Evolutionary conservation across 768 basidiomycete species (phyloP).

Genomic region (Tylopilus felleus): DNA sequence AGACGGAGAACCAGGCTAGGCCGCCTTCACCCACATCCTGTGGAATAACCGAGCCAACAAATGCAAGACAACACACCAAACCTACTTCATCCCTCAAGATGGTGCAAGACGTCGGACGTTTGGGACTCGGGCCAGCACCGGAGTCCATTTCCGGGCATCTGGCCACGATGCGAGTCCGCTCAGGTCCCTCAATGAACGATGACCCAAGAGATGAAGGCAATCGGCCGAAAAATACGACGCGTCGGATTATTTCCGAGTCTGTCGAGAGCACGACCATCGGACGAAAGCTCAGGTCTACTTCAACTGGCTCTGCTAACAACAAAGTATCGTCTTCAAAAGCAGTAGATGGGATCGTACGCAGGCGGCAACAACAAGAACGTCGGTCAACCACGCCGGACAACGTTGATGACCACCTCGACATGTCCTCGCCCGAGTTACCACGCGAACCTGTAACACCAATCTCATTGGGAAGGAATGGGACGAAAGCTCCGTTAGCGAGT

Average conservation of each 20-base stretch:
- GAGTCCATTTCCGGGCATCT: constrained; percentile 31
- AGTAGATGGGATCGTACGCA: neutral
- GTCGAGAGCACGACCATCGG: constrained; percentile 1
- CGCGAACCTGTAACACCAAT: constrained; percentile 32
- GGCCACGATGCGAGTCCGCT: constrained; percentile 19
- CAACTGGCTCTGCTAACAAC: neutral
- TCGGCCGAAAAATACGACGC: constrained; percentile 1
- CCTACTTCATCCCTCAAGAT: constrained; percentile 10
- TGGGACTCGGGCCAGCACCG: constrained; percentile 20
- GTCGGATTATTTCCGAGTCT: constrained; percentile 23
- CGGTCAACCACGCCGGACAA: constrained; percentile 16
- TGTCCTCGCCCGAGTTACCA: constrained; percentile 32
- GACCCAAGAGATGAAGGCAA: neutral
- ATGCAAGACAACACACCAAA: constrained; percentile 12
- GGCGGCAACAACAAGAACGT: constrained; percentile 5
- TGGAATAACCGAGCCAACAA: neutral
- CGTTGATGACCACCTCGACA: constrained; percentile 13
- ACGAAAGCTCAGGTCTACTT: constrained; percentile 2
- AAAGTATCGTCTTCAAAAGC: constrained; percentile 10
- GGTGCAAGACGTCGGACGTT: constrained; percentile 2
- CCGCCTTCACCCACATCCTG: constrained; percentile 6
- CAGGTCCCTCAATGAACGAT: constrained; percentile 10
- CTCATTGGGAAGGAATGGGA: constrained; percentile 22
- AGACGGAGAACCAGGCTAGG: constrained; percentile 1
- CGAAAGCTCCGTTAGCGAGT: constrained; percentile 7